These are phyloP conservation scores for Fusarium sacchari DNA, from an alignment of 2,329 filamentous ascomycete genomes.

Conservation along the genomic window DNA sequence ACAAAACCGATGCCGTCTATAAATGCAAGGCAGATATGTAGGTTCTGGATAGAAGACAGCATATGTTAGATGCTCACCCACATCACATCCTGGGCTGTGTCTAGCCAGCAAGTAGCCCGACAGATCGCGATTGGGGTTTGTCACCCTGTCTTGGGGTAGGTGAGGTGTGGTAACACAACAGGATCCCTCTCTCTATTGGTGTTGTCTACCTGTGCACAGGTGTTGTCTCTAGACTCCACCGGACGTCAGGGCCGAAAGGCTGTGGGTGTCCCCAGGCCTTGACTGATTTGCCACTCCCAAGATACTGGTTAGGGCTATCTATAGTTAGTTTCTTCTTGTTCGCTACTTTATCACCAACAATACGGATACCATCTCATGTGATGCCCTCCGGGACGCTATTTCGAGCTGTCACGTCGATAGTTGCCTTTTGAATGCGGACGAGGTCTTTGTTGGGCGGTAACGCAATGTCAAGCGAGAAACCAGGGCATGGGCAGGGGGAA, in stretches of 20 bases:
- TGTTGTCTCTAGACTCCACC: conserved; percentile 3
- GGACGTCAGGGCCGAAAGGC: conserved; percentile 21
- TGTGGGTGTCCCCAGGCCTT: neutral
- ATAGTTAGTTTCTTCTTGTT: conserved; percentile 14
- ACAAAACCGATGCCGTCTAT: neutral
- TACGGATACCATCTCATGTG: conserved; percentile 20
- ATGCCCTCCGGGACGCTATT: neutral
- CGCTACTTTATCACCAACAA: neutral
- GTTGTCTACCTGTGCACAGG: neutral
- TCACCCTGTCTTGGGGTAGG: neutral
- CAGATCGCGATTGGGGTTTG: conserved; percentile 31
- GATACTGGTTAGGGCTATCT: conserved; percentile 38
- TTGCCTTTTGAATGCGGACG: neutral
- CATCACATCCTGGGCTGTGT: conserved; percentile 13
- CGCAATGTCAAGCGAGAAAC: conserved; percentile 4
- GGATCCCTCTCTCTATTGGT: neutral
- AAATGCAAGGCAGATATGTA: neutral
- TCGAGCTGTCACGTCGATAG: conserved; percentile 9
- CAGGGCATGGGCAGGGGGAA: neutral
- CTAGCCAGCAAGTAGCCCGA: conserved; percentile 9
- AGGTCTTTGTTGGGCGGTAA: conserved; percentile 9
- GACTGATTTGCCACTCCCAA: conserved; percentile 35
- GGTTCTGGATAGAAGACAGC: neutral
- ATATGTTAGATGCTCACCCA: neutral
- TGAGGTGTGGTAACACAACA: conserved; percentile 23